A percentile compares a stretch with the other conserved stretches of the same genome.
Conservation (phyloP, 2,329 filamentous ascomycete species). For the Ophiocordyceps polyrhachis-furcata region DNA sequence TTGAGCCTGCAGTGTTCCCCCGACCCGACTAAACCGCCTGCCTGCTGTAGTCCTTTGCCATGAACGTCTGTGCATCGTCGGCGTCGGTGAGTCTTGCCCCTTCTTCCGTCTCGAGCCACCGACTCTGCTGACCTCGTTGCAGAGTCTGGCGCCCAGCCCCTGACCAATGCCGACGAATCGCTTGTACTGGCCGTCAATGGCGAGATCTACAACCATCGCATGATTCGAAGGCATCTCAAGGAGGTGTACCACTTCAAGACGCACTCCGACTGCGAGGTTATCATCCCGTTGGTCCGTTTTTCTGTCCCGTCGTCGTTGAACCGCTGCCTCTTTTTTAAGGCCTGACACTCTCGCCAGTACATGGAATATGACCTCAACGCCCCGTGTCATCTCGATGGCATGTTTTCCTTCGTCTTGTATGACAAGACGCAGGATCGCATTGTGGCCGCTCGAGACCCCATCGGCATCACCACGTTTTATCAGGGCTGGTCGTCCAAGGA, state of each 20-base stretch:
- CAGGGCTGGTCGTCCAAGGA: constrained; percentile 77
- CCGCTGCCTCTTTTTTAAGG: too few species aligned
- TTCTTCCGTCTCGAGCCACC: neutral
- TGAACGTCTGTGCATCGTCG: constrained; percentile 94
- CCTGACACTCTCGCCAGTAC: constrained; percentile 40
- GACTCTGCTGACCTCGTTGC: constrained; percentile 7
- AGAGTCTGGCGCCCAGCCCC: constrained; percentile 91
- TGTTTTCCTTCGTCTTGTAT: constrained; percentile 98
- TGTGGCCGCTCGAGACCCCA: constrained; percentile 86
- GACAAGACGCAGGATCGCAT: constrained; percentile 88
- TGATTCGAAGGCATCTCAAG: constrained; percentile 75
- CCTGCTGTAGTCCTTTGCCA: constrained; percentile 62
- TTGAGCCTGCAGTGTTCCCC: constrained; percentile 2
- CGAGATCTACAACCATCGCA: constrained; percentile 98
- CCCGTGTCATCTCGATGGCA: constrained; percentile 86
- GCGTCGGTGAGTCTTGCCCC: constrained; percentile 50
- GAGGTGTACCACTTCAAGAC: constrained; percentile 92
- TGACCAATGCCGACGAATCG: constrained; percentile 76
- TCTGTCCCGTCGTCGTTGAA: neutral
- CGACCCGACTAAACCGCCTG: constrained; percentile 9
- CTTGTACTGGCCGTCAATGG: constrained; percentile 94
- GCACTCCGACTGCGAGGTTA: constrained; percentile 94
- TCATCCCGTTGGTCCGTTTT: constrained; percentile 71
- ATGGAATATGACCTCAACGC: constrained; percentile 82
- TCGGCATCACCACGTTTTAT: constrained; percentile 95